These are phyloP conservation scores for Pseudogymnoascus sp. DNA, from an alignment of 2,329 filamentous ascomycete species.

Conservation along the genomic window DNA sequence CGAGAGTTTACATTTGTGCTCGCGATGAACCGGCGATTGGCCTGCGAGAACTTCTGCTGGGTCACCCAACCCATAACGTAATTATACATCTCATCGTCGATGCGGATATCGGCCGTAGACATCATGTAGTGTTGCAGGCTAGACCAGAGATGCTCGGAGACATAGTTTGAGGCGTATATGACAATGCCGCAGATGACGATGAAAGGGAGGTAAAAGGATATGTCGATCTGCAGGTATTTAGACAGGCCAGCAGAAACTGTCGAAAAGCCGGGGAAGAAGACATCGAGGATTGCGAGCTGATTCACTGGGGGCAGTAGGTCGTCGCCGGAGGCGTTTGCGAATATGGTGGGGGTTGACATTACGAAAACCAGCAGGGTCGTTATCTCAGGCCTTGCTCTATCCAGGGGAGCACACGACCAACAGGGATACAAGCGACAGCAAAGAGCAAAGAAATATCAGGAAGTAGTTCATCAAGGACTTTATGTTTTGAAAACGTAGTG, in stretches of 20 bases:
- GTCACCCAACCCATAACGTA: conserved; percentile 65
- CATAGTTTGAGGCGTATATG: conserved; percentile 45
- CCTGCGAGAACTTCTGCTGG: conserved; percentile 50
- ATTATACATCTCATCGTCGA: conserved; percentile 65
- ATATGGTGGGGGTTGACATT: background rate
- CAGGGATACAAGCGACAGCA: background rate
- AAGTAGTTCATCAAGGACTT: background rate
- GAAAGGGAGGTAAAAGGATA: conserved; percentile 53
- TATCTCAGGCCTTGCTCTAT: background rate
- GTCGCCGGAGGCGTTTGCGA: background rate
- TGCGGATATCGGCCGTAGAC: conserved; percentile 56
- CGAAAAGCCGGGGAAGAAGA: conserved; percentile 58
- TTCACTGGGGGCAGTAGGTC: background rate
- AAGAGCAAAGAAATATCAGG: background rate
- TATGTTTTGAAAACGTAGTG: background rate
- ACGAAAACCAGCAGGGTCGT: background rate
- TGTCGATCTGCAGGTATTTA: conserved; percentile 51
- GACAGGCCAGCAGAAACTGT: conserved; percentile 45
- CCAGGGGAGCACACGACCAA: background rate
- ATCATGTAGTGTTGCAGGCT: conserved; percentile 48
- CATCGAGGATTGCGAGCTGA: conserved; percentile 44
- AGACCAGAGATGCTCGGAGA: conserved; percentile 39
- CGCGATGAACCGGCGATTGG: conserved; percentile 54
- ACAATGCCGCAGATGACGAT: conserved; percentile 43
- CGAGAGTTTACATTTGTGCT: conserved; percentile 52